Conservation (phyloP, 257 asterid species). For the Solanum paucissectum region DNA sequence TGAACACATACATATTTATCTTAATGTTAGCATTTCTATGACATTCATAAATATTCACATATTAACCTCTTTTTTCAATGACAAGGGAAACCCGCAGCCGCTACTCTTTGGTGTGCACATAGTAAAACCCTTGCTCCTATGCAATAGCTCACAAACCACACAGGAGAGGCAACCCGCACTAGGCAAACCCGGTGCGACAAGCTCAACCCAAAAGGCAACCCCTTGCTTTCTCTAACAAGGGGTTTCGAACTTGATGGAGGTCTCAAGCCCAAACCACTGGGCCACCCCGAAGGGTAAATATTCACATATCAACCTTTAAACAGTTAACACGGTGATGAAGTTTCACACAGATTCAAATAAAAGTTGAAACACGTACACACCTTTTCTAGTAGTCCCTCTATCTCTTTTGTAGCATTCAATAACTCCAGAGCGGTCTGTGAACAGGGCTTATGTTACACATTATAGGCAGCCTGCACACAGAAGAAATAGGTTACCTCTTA, state of each 20-base stretch:
- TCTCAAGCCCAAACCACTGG: not conserved
- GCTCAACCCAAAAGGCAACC: not conserved
- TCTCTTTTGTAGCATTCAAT: slow-evolving; percentile 59
- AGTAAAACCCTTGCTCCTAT: too few species aligned
- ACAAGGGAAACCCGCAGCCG: too few species aligned
- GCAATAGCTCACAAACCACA: not conserved
- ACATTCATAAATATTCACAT: too few species aligned
- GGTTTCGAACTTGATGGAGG: not conserved
- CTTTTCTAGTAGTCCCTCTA: slow-evolving; percentile 57
- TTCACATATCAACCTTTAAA: not conserved
- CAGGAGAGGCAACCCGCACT: too few species aligned
- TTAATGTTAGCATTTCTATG: not conserved
- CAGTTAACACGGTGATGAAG: not conserved
- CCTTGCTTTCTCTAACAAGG: not conserved
- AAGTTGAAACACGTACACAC: slow-evolving; percentile 13
- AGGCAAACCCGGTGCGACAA: not conserved
- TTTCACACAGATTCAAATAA: not conserved
- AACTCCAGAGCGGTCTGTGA: slow-evolving; percentile 75
- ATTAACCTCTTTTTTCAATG: too few species aligned
- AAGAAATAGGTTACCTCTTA: not conserved
- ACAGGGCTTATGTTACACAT: slow-evolving; percentile 59
- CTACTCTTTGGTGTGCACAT: not conserved
- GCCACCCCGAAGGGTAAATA: not conserved
- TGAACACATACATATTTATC: not conserved
- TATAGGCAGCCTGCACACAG: slow-evolving; percentile 44